Evolutionary conservation across 2,329 filamentous ascomycete species (phyloP).

Genomic region (Cadophora luteo-olivacea): DNA sequence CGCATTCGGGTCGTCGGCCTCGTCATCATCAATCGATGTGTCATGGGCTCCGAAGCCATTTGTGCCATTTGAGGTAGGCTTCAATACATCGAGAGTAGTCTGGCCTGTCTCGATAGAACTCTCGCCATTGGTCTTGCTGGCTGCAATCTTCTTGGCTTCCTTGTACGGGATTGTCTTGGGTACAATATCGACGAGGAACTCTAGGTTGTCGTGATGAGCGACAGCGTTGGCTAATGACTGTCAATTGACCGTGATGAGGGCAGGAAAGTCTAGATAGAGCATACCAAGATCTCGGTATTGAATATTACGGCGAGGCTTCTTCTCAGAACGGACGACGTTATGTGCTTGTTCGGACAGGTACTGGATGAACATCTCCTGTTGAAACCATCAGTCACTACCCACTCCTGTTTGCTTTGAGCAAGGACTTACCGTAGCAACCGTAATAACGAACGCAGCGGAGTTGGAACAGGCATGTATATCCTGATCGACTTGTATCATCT

Average conservation of each 20-base stretch:
- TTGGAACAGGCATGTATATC: conserved; percentile 88
- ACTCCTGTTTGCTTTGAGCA: no score
- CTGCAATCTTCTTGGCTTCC: conserved; percentile 64
- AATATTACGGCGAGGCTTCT: conserved; percentile 90
- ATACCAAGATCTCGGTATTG: conserved; percentile 93
- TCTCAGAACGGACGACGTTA: conserved; percentile 87
- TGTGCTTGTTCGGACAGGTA: conserved; percentile 86
- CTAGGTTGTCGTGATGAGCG: conserved; percentile 87
- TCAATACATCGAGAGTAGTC: conserved; percentile 43
- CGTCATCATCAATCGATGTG: conserved; percentile 29
- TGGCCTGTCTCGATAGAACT: conserved; percentile 38
- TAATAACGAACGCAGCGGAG: conserved; percentile 93
- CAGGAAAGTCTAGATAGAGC: conserved; percentile 35
- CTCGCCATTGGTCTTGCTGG: conserved; percentile 51
- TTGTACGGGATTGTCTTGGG: conserved; percentile 85
- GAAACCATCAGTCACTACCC: conserved; percentile 19
- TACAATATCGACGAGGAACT: conserved; percentile 91
- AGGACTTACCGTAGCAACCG: conserved; percentile 76
- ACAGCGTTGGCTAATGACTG: conserved; percentile 75
- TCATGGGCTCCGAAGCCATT: conserved; percentile 25
- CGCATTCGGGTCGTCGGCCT: conserved; percentile 41
- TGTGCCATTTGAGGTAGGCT: conserved; percentile 29
- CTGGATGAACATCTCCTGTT: conserved; percentile 91
- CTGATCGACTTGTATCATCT: conserved; percentile 88
- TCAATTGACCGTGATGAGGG: conserved; percentile 25